Percentiles rank a stretch among this genome's conserved stretches.
phyloP scores from a whole-genome alignment of 2,329 filamentous ascomycete genomes.

The Fusarium fracticaudum region DNA sequence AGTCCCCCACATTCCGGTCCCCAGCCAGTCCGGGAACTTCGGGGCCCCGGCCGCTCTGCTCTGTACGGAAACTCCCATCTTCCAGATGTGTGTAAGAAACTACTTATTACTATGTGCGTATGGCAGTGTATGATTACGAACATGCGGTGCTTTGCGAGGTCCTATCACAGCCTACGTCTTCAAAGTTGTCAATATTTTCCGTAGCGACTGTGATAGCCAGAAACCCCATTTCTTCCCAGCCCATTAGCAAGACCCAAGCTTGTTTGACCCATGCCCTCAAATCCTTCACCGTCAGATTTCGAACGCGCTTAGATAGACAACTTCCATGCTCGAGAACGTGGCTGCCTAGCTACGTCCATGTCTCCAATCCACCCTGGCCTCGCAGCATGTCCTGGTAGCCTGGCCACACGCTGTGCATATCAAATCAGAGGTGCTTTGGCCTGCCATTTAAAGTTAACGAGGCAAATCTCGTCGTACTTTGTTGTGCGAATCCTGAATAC shows the following conservation, averaged over 20 bases:
- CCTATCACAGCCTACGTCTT: neutral
- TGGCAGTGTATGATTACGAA: slow-evolving; percentile 2
- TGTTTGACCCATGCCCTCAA: neutral
- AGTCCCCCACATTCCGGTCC: slow-evolving; percentile 19
- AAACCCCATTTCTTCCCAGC: neutral
- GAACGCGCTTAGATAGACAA: neutral
- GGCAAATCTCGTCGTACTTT: slow-evolving; percentile 1
- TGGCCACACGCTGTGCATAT: neutral
- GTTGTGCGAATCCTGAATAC: neutral
- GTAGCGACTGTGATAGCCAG: neutral
- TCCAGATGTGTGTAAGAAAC: neutral
- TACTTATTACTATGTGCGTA: neutral
- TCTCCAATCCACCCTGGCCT: neutral
- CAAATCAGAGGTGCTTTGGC: neutral
- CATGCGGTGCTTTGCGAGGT: neutral
- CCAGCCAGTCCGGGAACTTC: slow-evolving; percentile 15
- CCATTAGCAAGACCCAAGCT: neutral
- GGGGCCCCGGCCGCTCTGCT: neutral
- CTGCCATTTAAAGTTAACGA: neutral
- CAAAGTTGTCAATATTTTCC: neutral
- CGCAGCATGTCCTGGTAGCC: neutral
- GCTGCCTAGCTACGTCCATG: slow-evolving; percentile 22
- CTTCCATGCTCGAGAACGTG: slow-evolving; percentile 18
- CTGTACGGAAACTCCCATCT: neutral
- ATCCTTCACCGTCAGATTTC: slow-evolving; percentile 20